Percentiles rank a stretch among this genome's conserved stretches.
These are phyloP conservation scores for Urostyla sp. DNA, from an alignment of 73 alveolate genomes.

Conservation along the genomic window DNA sequence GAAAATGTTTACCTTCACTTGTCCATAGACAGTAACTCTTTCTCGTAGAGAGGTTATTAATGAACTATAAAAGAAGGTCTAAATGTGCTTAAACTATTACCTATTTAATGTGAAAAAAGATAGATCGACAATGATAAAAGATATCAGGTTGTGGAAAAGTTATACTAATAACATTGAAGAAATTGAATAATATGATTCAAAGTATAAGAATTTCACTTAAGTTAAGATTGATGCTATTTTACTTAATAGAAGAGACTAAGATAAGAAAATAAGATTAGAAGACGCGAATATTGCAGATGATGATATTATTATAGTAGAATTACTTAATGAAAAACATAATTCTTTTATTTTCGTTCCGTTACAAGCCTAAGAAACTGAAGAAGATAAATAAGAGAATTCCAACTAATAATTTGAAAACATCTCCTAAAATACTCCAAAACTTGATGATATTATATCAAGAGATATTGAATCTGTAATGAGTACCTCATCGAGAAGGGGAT, in stretches of 20 bases:
- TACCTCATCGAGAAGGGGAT: slow-evolving; percentile 75
- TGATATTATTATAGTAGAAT: slow-evolving; percentile 63
- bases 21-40: neutral
- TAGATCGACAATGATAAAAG: neutral
- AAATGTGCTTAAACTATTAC: slow-evolving; percentile 14
- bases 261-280: slow-evolving; percentile 5
- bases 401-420: neutral
- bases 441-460: neutral
- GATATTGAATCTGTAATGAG: slow-evolving; percentile 52
- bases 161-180: slow-evolving; percentile 10
- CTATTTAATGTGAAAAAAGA: slow-evolving; percentile 9
- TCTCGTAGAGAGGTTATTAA: slow-evolving; percentile 53
- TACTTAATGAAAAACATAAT: slow-evolving; percentile 10
- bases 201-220: slow-evolving; percentile 22
- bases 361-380: neutral
- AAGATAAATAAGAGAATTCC: neutral
- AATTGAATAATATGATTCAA: slow-evolving; percentile 7
- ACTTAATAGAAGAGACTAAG: slow-evolving; percentile 31
- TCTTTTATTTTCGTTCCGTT: neutral
- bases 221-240: slow-evolving; percentile 21
- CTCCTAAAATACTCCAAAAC: slow-evolving; percentile 8
- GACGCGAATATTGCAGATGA: slow-evolving; percentile 74
- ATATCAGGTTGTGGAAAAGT: slow-evolving; percentile 63
- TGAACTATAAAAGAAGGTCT: slow-evolving; percentile 45
- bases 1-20: neutral